Evolutionary conservation across 257 asterid species (phyloP).

Genomic region (Solanum clarkiae): DNA sequence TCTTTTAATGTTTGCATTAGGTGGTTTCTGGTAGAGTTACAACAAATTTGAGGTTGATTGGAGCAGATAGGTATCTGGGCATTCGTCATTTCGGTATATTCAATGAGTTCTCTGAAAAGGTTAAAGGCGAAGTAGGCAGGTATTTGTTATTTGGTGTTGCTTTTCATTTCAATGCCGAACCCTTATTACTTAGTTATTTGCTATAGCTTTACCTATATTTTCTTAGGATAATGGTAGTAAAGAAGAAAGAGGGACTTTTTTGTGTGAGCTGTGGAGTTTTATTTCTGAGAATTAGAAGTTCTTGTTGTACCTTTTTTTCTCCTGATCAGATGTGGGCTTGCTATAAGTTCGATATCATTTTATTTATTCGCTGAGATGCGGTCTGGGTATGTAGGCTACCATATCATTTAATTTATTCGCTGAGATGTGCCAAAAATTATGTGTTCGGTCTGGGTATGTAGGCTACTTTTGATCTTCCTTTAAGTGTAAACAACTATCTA

Average conservation of each 20-base stretch:
- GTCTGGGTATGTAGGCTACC: background rate
- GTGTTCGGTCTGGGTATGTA: background rate
- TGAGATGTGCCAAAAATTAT: background rate
- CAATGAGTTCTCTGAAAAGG: slow-evolving; percentile 58
- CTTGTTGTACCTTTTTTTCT: background rate
- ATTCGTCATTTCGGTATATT: slow-evolving; percentile 63
- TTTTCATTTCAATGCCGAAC: background rate
- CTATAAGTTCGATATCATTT: background rate
- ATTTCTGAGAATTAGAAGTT: background rate
- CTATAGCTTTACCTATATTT: background rate
- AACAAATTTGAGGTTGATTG: slow-evolving; percentile 12
- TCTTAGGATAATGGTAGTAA: background rate
- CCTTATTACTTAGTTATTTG: background rate
- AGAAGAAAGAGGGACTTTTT: background rate
- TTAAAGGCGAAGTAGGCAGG: slow-evolving; percentile 62
- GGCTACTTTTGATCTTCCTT: background rate
- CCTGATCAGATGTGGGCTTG: background rate
- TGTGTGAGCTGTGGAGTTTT: background rate
- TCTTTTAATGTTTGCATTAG: slow-evolving; percentile 10
- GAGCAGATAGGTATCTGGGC: slow-evolving; percentile 19
- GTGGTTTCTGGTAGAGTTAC: slow-evolving; percentile 27
- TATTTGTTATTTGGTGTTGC: background rate
- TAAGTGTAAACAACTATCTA: background rate
- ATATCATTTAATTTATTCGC: background rate
- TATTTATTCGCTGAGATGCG: background rate